phyloP scores from a whole-genome alignment of 2,329 filamentous ascomycete species.

The Lachnellula suecica region DNA sequence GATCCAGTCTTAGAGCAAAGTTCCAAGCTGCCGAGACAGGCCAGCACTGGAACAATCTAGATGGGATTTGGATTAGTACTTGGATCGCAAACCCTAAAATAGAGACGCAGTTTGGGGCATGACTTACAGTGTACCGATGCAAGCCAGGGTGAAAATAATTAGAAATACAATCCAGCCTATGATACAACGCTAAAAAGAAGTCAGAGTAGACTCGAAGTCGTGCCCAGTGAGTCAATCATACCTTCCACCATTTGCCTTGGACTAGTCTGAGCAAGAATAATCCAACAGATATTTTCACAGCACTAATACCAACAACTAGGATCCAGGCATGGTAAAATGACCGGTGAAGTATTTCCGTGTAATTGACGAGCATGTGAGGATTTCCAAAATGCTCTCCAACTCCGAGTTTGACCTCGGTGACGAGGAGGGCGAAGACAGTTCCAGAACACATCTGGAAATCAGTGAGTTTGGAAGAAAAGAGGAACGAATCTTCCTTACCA shows the following conservation, averaged over 20 bases:
- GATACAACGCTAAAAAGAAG: conserved; percentile 14
- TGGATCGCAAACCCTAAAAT: not conserved
- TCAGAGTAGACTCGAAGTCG: conserved; percentile 32
- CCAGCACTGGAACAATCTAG: conserved; percentile 44
- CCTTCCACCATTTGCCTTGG: conserved; percentile 37
- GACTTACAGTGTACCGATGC: conserved; percentile 36
- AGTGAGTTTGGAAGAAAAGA: not conserved
- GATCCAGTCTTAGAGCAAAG: conserved; percentile 22
- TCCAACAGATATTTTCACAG: conserved; percentile 23
- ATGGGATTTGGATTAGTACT: conserved; percentile 26
- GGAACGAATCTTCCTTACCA: conserved; percentile 33
- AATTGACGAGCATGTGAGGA: conserved; percentile 24
- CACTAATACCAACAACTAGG: conserved; percentile 41
- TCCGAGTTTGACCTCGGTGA: conserved; percentile 41
- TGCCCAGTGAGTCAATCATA: conserved; percentile 36
- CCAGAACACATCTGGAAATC: conserved; percentile 14
- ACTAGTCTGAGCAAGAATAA: conserved; percentile 27
- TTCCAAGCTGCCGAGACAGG: conserved; percentile 47
- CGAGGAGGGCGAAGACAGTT: conserved; percentile 36
- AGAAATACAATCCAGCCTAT: conserved; percentile 37
- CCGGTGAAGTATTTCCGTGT: conserved; percentile 35
- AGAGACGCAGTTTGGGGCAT: not conserved
- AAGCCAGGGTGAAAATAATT: conserved; percentile 40
- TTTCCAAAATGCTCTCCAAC: conserved; percentile 42
- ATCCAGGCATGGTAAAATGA: conserved; percentile 42